phyloP scores from a whole-genome alignment of 2,329 filamentous ascomycete genomes.

The Juglanconis oblonga region DNA sequence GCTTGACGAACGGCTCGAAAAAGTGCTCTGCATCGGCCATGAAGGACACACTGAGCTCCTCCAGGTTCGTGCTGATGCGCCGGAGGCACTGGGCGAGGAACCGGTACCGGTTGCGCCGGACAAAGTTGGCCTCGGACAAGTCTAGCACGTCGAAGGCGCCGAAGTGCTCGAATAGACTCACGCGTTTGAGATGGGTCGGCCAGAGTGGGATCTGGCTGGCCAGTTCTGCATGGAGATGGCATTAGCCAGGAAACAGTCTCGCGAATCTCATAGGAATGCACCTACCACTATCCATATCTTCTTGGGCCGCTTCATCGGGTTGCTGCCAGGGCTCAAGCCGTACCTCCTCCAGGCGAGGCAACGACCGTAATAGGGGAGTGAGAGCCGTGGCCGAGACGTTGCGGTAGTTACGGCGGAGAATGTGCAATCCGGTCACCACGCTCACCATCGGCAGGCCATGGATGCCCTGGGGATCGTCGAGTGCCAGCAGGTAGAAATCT shows the following conservation, averaged over 20 bases:
- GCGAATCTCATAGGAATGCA: background rate
- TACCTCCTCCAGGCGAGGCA: constrained; percentile 16
- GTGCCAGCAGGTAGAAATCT: constrained; percentile 18
- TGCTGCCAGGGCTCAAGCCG: constrained; percentile 19
- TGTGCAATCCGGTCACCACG: constrained; percentile 11
- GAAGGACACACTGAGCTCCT: constrained; percentile 16
- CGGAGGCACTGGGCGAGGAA: constrained; percentile 11
- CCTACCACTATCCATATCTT: constrained; percentile 19
- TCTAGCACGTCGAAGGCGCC: constrained; percentile 13
- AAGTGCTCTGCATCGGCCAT: constrained; percentile 20
- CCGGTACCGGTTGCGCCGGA: background rate
- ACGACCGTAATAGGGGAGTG: constrained; percentile 9
- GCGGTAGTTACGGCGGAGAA: constrained; percentile 18
- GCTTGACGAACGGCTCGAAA: constrained; percentile 21
- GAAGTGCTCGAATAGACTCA: constrained; percentile 18
- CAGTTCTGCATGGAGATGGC: constrained; percentile 3
- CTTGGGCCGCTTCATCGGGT: constrained; percentile 10
- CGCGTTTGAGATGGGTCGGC: constrained; percentile 10
- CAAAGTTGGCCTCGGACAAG: background rate
- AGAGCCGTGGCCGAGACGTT: constrained; percentile 16
- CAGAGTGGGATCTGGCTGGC: constrained; percentile 17
- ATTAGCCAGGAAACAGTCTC: background rate
- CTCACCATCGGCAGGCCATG: constrained; percentile 16
- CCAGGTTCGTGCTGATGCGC: constrained; percentile 8
- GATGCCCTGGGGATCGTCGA: constrained; percentile 12